Evolutionary conservation across 805 yeast genomes (phyloP).

Genomic region (Barnettozyma sp.): DNA sequence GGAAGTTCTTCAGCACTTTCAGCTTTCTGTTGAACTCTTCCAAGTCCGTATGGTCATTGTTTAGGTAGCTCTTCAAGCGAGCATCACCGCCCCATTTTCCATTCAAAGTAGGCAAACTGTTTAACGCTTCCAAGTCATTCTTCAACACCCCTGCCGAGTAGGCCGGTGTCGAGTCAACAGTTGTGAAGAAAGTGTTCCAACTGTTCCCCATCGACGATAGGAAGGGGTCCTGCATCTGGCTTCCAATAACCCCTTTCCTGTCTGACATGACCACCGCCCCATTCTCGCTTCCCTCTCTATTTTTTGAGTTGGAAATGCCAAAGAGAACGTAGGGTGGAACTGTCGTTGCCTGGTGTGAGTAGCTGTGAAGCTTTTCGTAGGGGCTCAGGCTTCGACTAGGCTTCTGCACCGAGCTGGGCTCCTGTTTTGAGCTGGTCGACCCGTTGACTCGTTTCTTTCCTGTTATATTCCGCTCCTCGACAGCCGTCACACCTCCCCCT

Average conservation of each 20-base stretch:
- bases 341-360: slow-evolving; percentile 35
- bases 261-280: slow-evolving; percentile 6
- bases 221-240: slow-evolving; percentile 27
- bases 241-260: not conserved
- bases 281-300: too few species aligned
- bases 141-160: slow-evolving; percentile 22
- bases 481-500: too few species aligned
- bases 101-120: slow-evolving; percentile 35
- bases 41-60: slow-evolving; percentile 25
- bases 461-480: too few species aligned
- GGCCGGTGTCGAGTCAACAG: slow-evolving; percentile 39
- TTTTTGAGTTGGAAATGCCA: slow-evolving; percentile 31
- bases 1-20: not conserved
- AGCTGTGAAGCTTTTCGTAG: slow-evolving; percentile 24
- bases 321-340: slow-evolving; percentile 65
- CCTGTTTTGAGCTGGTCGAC: too few species aligned
- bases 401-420: too few species aligned
- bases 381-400: too few species aligned
- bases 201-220: slow-evolving; percentile 34
- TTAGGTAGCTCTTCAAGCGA: slow-evolving; percentile 47
- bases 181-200: slow-evolving; percentile 45
- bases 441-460: too few species aligned
- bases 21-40: slow-evolving; percentile 6
- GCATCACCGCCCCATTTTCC: slow-evolving; percentile 69
- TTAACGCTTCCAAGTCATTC: slow-evolving; percentile 20